Conservation (phyloP, 495 filamentous ascomycete genomes). For the Friedmanniomyces simplex region DNA sequence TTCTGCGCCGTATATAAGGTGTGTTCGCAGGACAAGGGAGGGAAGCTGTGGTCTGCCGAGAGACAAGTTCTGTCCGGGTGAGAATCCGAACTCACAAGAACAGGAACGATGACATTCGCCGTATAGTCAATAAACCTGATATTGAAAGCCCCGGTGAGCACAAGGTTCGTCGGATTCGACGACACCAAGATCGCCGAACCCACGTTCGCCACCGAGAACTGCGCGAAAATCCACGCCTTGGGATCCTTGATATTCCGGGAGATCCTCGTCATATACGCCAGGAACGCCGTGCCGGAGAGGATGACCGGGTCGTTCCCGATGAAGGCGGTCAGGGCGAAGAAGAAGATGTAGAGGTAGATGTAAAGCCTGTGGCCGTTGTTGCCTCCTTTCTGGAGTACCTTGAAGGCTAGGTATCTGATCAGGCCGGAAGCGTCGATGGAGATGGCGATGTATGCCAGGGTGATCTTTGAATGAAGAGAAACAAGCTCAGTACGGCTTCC, state of each 20-base stretch:
- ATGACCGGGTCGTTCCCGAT: slow-evolving; percentile 65
- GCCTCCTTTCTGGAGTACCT: slow-evolving; percentile 55
- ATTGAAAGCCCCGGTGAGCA: slow-evolving; percentile 56
- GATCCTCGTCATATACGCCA: slow-evolving; percentile 61
- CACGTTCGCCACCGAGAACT: slow-evolving; percentile 58
- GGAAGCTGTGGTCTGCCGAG: too few relatives aligned
- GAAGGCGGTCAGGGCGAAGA: slow-evolving; percentile 52
- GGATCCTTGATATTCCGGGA: slow-evolving; percentile 58
- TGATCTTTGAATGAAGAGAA: slow-evolving; percentile 14
- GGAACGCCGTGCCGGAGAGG: slow-evolving; percentile 55
- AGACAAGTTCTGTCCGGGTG: too few relatives aligned
- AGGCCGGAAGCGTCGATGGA: slow-evolving; percentile 61
- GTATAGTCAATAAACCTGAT: slow-evolving; percentile 60
- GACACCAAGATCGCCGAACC: slow-evolving; percentile 59
- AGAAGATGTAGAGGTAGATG: slow-evolving; percentile 59
- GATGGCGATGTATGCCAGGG: slow-evolving; percentile 63
- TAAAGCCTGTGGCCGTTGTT: slow-evolving; percentile 49
- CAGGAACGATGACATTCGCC: slow-evolving; percentile 59
- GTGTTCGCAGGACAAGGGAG: background rate
- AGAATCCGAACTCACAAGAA: slow-evolving; percentile 31
- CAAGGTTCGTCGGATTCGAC: slow-evolving; percentile 61
- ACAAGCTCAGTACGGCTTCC: background rate
- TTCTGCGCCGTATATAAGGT: background rate
- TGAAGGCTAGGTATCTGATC: slow-evolving; percentile 55
- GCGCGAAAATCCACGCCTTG: slow-evolving; percentile 57